Evolutionary conservation across 2,329 filamentous ascomycete species (phyloP), one percentile per base, ranked within the genome.

Genomic region (Penicillium sp.): DNA sequence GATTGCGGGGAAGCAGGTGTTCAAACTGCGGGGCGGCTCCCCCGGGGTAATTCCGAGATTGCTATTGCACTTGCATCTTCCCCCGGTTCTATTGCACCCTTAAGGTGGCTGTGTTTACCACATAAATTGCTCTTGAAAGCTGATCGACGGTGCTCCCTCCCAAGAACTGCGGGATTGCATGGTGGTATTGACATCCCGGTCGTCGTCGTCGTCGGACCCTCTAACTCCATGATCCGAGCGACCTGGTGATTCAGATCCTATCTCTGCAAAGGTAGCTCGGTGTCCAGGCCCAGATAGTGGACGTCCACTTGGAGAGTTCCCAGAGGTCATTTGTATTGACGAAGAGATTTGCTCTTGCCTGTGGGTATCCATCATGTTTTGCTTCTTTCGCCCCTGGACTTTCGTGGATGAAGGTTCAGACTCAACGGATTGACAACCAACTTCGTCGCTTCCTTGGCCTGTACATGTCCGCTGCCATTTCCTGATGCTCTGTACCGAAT

Each of bases 391-490:
- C 41, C 24, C 15, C 16, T 45, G 31, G 38, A 8, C 33, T n/a
- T 43, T 15, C 6, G n/a, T 28, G 13, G 18, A 16, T 42, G 46
- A 28, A 23, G 29, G 16, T 36, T 52, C 38, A 34, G 41, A 7
- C 28, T 39, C 45, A 24, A 29, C 18, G 7, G 10, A 15, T 24
- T 6, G 34, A 13, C 21, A 26, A 9, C 42, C 36, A 2, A 21
- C 31, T 26, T 28, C 29, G 29, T 15, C 24, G 13, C 15, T 16
- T 6, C 36, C 33, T 34, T 49, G 47, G 6, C 43, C 44, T 9
- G 38, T 50, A 46, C 64, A 70, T 38, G 69, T 66, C 26, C 62
- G 53, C 51, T 74, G 67, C 72, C 72, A 75, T 48, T 59, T 61
- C 6, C 70, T 66, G 33, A 75, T 65, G 44, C 69, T 67, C 4